Evolutionary conservation across 2,329 filamentous ascomycete species (phyloP).

Genomic region (Lachnellula occidentalis): DNA sequence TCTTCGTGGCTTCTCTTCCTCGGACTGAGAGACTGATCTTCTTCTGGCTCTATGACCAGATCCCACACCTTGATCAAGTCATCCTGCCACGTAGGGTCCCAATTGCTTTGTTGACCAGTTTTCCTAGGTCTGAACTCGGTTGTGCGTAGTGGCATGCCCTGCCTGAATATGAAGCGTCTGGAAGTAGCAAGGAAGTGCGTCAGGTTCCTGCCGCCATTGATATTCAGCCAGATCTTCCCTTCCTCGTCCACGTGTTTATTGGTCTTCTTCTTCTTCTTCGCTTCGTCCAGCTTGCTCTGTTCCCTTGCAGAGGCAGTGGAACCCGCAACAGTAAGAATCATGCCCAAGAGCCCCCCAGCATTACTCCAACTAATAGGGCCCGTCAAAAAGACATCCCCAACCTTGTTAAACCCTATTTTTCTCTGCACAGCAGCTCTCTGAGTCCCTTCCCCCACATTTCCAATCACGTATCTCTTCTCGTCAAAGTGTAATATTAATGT

Average conservation of each 20-base stretch:
- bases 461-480: constrained; percentile 77
- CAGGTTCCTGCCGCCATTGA: constrained; percentile 79
- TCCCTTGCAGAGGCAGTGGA: constrained; percentile 42
- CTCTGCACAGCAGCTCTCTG: constrained; percentile 64
- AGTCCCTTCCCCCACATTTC: constrained; percentile 74
- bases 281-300: constrained; percentile 37
- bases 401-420: constrained; percentile 57
- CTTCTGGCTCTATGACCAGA: constrained; percentile 50
- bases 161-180: constrained; percentile 79
- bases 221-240: constrained; percentile 43
- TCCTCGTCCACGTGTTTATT: constrained; percentile 16
- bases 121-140: constrained; percentile 51
- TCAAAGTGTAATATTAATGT: constrained; percentile 75
- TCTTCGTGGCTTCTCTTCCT: constrained; percentile 47
- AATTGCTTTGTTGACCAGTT: constrained; percentile 25
- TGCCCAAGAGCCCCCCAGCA: constrained; percentile 76
- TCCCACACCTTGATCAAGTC: constrained; percentile 79
- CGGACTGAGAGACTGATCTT: constrained; percentile 27
- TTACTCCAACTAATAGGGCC: constrained; percentile 71
- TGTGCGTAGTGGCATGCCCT: constrained; percentile 67
- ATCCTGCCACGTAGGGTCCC: constrained; percentile 67
- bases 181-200: constrained; percentile 76
- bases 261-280: constrained; percentile 32
- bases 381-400: constrained; percentile 76
- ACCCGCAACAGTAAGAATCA: constrained; percentile 80